A percentile compares a stretch with the other conserved stretches of the same genome.
phyloP scores from a whole-genome alignment of 805 yeast species.

The Suhomyces sp. region DNA sequence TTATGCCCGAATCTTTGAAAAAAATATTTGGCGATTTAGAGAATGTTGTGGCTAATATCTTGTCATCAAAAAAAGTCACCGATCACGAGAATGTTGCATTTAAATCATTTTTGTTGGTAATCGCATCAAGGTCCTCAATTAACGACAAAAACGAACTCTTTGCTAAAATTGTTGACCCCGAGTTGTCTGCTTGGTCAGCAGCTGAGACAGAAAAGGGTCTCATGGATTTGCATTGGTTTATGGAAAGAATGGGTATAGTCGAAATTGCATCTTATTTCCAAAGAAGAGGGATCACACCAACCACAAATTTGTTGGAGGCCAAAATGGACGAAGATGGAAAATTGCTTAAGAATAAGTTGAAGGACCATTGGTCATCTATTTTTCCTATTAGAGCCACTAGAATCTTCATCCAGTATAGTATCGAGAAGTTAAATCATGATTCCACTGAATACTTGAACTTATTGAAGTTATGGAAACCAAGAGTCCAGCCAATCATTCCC shows the following conservation, averaged over 20 bases:
- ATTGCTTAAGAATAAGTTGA: constrained; percentile 68
- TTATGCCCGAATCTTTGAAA: constrained; percentile 89
- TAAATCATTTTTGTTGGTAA: constrained; percentile 86
- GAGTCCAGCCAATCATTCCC: constrained; percentile 88
- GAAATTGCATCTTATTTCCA: constrained; percentile 89
- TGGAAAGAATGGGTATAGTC: constrained; percentile 95
- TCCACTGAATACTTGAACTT: constrained; percentile 71
- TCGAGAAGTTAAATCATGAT: constrained; percentile 82
- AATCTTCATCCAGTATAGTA: constrained; percentile 90
- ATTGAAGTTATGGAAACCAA: constrained; percentile 84
- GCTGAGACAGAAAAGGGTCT: constrained; percentile 88
- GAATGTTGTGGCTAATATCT: constrained; percentile 68
- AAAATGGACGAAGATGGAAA: constrained; percentile 90
- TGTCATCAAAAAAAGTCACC: constrained; percentile 68
- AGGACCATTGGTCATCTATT: constrained; percentile 88
- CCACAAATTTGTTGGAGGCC: constrained; percentile 71
- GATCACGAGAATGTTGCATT: constrained; percentile 93
- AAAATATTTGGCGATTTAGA: constrained; percentile 81
- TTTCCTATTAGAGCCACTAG: constrained; percentile 97
- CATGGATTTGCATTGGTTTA: constrained; percentile 91
- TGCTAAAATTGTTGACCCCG: constrained; percentile 88
- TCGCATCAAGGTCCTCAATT: constrained; percentile 80
- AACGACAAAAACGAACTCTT: constrained; percentile 76
- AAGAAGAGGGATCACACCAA: constrained; percentile 73
- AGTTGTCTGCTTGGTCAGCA: constrained; percentile 87